Base-by-base conservation (phyloP, 768 basidiomycete species). In the Rhodotorula taiwanensis region DNA sequence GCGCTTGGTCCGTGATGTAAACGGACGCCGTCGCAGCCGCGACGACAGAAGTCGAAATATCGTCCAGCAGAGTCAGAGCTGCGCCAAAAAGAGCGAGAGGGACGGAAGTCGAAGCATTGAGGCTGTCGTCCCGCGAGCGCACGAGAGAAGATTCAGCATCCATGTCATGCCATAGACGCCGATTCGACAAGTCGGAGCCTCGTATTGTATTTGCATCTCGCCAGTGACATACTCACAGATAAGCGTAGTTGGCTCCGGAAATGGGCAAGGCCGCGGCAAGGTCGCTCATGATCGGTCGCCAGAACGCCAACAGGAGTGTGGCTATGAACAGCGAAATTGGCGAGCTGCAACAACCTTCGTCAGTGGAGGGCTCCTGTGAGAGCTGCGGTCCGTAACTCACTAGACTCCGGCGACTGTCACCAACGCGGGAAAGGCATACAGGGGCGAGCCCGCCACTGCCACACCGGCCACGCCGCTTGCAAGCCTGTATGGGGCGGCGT, bases 211-310 rank as follows among this genome's bases (percentile, higher is more conserved):
- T 4, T 11, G 10, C 28, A 43, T 36, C 8, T 7, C 16, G 51
- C 42, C 44, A 9, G 5, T 10, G 28, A 9, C 11, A 49, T 23
- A 41, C 55, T 34, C 20, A 58, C 42, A 86, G 75, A 71, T 86
- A 86, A 0, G 82, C 82, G 71, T 86, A 88, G 7, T 84, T 86
- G 13, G 84, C 85, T 1, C 87, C 87, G 58, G 79, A 82, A 15
- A 87, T 79, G 1, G 85, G 84, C 2, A 88, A 74, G 5, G 86
- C 85, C 7, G 83, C 83, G 0, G 80, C 85, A 14, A 89, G 75
- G 71, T 88, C 87, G 66, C 82, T 80, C 81, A 89, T 83, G 50
- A 88, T 80, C 4, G 86, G 86, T 18, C 85, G 81, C 84, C 85
- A 88, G 28, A 88, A 72, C 69, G 84, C 85, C 5, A 86, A 72